Percentiles rank a stretch among this genome's conserved stretches.
These are phyloP conservation scores for Leccinum longicurvipes DNA, from an alignment of 768 basidiomycete genomes.

Conservation along the genomic window DNA sequence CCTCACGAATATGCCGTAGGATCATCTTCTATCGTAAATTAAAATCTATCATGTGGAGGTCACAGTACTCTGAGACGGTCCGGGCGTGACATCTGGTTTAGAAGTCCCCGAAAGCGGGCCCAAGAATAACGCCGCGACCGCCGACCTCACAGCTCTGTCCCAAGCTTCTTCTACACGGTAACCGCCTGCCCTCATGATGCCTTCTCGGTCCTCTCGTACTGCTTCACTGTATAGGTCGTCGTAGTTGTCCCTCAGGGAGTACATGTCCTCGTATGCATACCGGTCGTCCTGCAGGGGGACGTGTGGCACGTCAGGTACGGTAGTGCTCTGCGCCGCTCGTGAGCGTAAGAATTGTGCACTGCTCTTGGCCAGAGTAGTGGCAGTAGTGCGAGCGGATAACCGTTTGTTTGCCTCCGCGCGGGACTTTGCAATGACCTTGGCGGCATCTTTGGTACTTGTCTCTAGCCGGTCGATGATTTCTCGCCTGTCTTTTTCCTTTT, in stretches of 20 bases:
- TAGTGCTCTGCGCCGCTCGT: conserved; percentile 60
- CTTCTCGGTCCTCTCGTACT: conserved; percentile 70
- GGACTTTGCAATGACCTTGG: conserved; percentile 65
- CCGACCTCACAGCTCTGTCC: conserved; percentile 73
- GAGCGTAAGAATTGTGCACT: conserved; percentile 54
- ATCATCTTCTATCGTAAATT: not conserved
- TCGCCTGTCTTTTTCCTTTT: conserved; percentile 64
- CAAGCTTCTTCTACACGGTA: conserved; percentile 81
- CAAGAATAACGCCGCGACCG: conserved; percentile 71
- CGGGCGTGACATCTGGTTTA: conserved; percentile 3
- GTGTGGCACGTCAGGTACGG: conserved; percentile 78
- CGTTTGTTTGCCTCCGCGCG: conserved; percentile 63
- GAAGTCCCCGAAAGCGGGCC: conserved; percentile 41
- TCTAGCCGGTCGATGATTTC: conserved; percentile 83
- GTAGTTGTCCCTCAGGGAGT: conserved; percentile 54
- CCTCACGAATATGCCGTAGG: not conserved
- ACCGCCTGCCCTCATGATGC: conserved; percentile 80
- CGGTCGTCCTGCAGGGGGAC: conserved; percentile 74
- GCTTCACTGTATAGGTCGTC: conserved; percentile 73
- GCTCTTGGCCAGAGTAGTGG: conserved; percentile 38
- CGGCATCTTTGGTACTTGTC: conserved; percentile 68
- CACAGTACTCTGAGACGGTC: conserved; percentile 43
- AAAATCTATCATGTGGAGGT: conserved; percentile 29
- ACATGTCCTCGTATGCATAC: conserved; percentile 73
- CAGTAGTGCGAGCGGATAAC: conserved; percentile 50